Evolutionary conservation across 345 rosid genomes (phyloP).

Genomic region (Brassica carinata): DNA sequence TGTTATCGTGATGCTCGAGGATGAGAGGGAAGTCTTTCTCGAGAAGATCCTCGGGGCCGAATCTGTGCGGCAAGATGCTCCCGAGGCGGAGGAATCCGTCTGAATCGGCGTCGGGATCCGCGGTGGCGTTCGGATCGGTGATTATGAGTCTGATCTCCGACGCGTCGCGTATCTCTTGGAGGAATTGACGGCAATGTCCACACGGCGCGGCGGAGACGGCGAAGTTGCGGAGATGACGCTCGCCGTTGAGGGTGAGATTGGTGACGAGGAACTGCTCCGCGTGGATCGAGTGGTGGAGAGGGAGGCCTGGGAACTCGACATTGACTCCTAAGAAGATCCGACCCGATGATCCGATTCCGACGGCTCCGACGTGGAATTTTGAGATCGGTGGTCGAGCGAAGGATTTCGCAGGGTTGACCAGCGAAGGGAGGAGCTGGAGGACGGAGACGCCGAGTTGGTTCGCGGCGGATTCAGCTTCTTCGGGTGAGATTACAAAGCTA

Average conservation of each 20-base stretch:
- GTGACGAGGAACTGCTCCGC: constrained; percentile 97
- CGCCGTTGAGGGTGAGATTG: constrained; percentile 72
- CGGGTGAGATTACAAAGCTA: constrained; percentile 62
- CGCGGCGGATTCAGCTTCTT: constrained; percentile 78
- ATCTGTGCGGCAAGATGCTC: constrained; percentile 65
- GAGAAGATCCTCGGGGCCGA: constrained; percentile 83
- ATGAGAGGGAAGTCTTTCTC: constrained; percentile 61
- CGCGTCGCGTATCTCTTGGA: constrained; percentile 82
- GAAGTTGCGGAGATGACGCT: constrained; percentile 51
- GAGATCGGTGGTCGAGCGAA: constrained; percentile 88
- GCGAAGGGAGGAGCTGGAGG: constrained; percentile 63
- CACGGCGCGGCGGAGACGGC: constrained; percentile 97
- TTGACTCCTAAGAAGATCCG: constrained; percentile 87
- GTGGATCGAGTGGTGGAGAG: constrained; percentile 89
- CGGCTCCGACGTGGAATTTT: constrained; percentile 72
- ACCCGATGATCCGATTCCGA: constrained; percentile 86
- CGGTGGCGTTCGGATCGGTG: constrained; percentile 34
- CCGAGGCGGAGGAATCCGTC: constrained; percentile 49
- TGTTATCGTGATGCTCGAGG: constrained; percentile 65
- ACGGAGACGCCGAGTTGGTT: constrained; percentile 50
- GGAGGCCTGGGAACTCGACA: constrained; percentile 87
- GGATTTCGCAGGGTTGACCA: constrained; percentile 64
- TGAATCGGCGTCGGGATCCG: constrained; percentile 18
- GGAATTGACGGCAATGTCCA: constrained; percentile 99
- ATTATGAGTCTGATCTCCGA: constrained; percentile 57